Base-by-base conservation (phyloP, 2,329 filamentous ascomycete species). In the Colletotrichum sp. region DNA sequence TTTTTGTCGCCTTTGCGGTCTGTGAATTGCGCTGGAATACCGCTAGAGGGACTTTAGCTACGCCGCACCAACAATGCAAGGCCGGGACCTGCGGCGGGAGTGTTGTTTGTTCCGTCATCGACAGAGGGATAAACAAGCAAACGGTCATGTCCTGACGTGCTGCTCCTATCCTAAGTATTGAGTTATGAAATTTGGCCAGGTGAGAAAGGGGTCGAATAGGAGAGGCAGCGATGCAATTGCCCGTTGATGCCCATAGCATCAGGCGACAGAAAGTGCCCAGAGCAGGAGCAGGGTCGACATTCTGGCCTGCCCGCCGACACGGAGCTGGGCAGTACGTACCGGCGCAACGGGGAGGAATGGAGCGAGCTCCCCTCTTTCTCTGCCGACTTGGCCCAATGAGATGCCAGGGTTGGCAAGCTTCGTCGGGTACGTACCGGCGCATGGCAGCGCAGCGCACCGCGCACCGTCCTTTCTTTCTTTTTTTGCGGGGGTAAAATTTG, bases 401-500 rank as follows among this genome's bases (percentile, higher is more conserved):
- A 30, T 15, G 6, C n/a, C n/a, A 16, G 15, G 3, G 2, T 25
- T 61, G 8, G 11, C 55, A 68, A 72, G 32, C 52, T 75, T 19
- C n/a, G 25, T n/a, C 30, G 11, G 29, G 27, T 39, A 75, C 73
- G 70, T 74, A 76, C 66, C 71, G 57, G 22, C 32, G 36, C 11
- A 39, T 34, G 13, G 61, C 30, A 57, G 25, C 61, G 30, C n/a
- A 34, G 15, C 62, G 73, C 64, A 76, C 44, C 57, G 44, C 57
- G 59, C 29, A 55, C 52, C 72, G 19, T 61, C 55, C 34, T 59
- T 63, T 49, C 62, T 67, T 67, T 68, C 27, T 69, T 66, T 66
- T 69, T 77, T 77, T 73, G 69, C 72, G 75, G 72, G 75, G 77
- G 75, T 77, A 78, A 78, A 78, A 78, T 76, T 78, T 78, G 76